Evolutionary conservation across 192 early-diverging fungal genomes (phyloP).

Genomic region (Coemansia erecta): DNA sequence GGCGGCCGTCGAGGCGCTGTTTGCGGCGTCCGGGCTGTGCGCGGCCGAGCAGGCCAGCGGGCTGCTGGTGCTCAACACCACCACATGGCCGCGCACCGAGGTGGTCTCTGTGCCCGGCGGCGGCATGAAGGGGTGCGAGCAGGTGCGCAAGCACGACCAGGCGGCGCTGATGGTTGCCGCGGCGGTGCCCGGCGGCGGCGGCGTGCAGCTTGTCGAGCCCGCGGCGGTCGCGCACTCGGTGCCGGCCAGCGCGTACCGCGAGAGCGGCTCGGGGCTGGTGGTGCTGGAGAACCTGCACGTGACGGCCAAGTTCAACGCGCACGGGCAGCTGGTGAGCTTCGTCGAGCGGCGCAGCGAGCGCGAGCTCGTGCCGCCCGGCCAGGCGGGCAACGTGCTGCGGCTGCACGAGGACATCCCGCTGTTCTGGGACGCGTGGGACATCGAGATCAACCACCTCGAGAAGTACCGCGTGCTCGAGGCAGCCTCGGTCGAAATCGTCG

Average conservation of each 20-base stretch:
- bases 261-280: conserved; percentile 21
- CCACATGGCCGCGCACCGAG: conserved; percentile 68
- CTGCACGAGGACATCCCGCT: conserved; percentile 86
- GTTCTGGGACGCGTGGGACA: conserved; percentile 85
- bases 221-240: conserved; percentile 7
- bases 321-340: conserved; percentile 73
- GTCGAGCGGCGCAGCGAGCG: conserved; percentile 59
- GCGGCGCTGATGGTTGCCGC: conserved; percentile 32
- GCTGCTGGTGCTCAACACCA: conserved; percentile 63
- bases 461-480: conserved; percentile 66
- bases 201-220: conserved; percentile 15
- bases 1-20: conserved; percentile 46
- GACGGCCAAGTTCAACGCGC: conserved; percentile 63
- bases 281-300: conserved; percentile 78
- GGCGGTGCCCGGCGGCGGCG: conserved; percentile 28
- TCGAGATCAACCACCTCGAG: conserved; percentile 93
- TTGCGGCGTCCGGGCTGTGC: conserved; percentile 8
- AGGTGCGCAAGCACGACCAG: conserved; percentile 30
- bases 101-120: conserved; percentile 61
- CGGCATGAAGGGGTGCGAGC: conserved; percentile 4
- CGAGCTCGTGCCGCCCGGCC: conserved; percentile 46
- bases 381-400: conserved; percentile 65
- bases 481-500: conserved; percentile 54
- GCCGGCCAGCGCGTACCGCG: conserved; percentile 29
- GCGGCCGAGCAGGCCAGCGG: conserved; percentile 16